A percentile compares a stretch with the other conserved stretches of the same genome.
Evolutionary conservation across 176 grass and related monocot species (phyloP).

Genomic region (Puccinellia tenuiflora): DNA sequence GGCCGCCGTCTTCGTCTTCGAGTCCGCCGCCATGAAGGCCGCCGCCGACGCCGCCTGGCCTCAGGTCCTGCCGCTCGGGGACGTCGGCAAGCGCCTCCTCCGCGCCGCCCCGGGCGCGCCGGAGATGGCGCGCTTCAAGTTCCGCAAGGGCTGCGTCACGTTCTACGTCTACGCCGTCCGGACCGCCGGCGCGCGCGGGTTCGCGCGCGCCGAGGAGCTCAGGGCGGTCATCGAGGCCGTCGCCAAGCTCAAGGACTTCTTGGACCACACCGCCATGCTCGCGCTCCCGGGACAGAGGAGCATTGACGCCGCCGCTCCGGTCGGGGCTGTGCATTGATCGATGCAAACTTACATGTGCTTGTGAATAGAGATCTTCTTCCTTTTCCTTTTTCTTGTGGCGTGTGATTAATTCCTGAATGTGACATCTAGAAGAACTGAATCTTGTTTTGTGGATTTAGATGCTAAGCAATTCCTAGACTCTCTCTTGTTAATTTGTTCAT

Average conservation of each 20-base stretch:
- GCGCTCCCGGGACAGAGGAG: conserved; percentile 73
- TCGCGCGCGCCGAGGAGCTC: conserved; percentile 76
- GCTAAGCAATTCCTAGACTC: background rate
- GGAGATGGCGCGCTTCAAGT: conserved; percentile 96
- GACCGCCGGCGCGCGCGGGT: conserved; percentile 50
- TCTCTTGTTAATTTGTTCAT: background rate
- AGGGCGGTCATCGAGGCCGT: conserved; percentile 63
- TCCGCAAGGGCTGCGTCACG: conserved; percentile 89
- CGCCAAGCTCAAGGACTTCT: conserved; percentile 76
- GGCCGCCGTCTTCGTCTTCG: conserved; percentile 82
- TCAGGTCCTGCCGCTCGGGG: conserved; percentile 66
- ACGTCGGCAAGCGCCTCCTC: conserved; percentile 72
- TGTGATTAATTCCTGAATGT: conserved; percentile 40
- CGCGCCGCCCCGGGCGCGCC: conserved; percentile 35
- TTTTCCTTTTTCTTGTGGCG: background rate
- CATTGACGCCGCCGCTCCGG: conserved; percentile 40
- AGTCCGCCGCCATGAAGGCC: conserved; percentile 67
- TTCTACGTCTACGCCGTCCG: conserved; percentile 93
- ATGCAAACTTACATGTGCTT: background rate
- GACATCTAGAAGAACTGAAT: background rate
- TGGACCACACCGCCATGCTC: conserved; percentile 96
- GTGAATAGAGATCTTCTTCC: conserved; percentile 16
- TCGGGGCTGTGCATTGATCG: conserved; percentile 31
- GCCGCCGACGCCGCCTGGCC: conserved; percentile 71
- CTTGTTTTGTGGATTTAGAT: conserved; percentile 8